Conservation (phyloP, 371 early-diverging fungal species). For the Mucor sp. region DNA sequence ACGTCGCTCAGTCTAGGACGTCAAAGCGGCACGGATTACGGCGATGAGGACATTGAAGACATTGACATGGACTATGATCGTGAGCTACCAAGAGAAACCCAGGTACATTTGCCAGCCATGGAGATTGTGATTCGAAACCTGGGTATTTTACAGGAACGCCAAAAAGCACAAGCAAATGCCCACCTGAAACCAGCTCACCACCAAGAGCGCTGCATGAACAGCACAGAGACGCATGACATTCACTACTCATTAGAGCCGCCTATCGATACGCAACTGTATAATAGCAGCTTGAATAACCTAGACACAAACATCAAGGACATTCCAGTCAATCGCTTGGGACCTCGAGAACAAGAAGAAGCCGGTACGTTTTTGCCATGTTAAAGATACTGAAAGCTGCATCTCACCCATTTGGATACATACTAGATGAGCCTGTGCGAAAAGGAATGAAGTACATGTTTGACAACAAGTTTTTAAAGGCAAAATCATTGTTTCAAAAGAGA, state of each 20-base stretch:
- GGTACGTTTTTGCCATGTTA: constrained; percentile 25
- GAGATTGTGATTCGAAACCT: constrained; percentile 16
- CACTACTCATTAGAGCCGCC: constrained; percentile 7
- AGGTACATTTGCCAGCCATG: constrained; percentile 14
- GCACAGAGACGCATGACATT: background rate
- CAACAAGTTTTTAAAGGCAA: constrained; percentile 52
- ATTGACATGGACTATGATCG: constrained; percentile 1
- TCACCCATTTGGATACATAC: background rate
- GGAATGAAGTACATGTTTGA: constrained; percentile 48
- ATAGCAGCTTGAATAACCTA: background rate
- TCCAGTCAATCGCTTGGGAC: constrained; percentile 43
- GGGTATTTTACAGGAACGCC: constrained; percentile 8
- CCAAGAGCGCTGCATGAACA: background rate
- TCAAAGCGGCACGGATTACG: background rate
- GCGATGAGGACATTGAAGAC: background rate
- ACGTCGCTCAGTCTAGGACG: background rate
- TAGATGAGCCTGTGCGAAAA: constrained; percentile 46
- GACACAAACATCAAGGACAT: constrained; percentile 22
- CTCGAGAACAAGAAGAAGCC: constrained; percentile 57
- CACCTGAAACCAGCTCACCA: background rate
- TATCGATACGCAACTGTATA: constrained; percentile 5
- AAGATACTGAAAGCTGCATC: no score
- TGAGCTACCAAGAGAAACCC: background rate
- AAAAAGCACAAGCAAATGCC: background rate
- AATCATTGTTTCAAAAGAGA: constrained; percentile 21